These are phyloP conservation scores for Aspergillus terreus DNA, from an alignment of 2,329 filamentous ascomycete species.

Conservation along the genomic window DNA sequence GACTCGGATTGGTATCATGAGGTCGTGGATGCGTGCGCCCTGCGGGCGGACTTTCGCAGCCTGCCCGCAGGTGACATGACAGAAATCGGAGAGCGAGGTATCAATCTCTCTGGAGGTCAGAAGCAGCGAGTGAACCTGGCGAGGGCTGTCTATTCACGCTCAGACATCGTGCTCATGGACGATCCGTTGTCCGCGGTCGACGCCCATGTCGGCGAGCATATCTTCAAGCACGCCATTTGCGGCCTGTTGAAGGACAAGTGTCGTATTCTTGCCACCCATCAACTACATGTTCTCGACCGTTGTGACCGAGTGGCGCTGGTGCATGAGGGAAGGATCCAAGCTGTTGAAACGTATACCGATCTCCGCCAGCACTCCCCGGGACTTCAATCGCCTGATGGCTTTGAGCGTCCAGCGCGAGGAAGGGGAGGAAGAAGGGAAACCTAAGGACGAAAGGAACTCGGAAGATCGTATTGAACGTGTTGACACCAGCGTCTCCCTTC, in stretches of 20 bases:
- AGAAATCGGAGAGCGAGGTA: slow-evolving; percentile 44
- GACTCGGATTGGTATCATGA: slow-evolving; percentile 17
- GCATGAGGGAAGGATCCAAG: slow-evolving; percentile 77
- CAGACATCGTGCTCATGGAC: slow-evolving; percentile 58
- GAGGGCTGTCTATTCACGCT: slow-evolving; percentile 60
- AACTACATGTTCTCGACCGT: slow-evolving; percentile 80
- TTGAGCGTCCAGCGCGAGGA: slow-evolving; percentile 52
- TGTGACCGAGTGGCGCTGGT: slow-evolving; percentile 90
- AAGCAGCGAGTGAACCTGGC: slow-evolving; percentile 50
- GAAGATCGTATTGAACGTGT: slow-evolving; percentile 28
- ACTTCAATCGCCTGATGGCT: slow-evolving; percentile 74
- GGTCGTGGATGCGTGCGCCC: slow-evolving; percentile 16
- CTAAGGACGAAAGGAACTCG: slow-evolving; percentile 7
- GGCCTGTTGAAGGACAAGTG: slow-evolving; percentile 81
- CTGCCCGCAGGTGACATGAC: slow-evolving; percentile 38
- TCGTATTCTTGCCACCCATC: slow-evolving; percentile 81
- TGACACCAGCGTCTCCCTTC: too few species aligned
- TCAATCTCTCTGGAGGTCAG: slow-evolving; percentile 48
- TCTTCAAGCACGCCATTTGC: slow-evolving; percentile 86
- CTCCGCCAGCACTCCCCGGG: slow-evolving; percentile 74
- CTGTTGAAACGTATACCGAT: slow-evolving; percentile 84
- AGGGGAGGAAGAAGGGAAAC: slow-evolving; percentile 26
- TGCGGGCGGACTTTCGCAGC: slow-evolving; percentile 17
- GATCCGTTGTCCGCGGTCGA: slow-evolving; percentile 51
- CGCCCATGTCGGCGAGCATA: slow-evolving; percentile 55